Conservation (phyloP, 768 basidiomycete genomes). For the Calocera cornea region DNA sequence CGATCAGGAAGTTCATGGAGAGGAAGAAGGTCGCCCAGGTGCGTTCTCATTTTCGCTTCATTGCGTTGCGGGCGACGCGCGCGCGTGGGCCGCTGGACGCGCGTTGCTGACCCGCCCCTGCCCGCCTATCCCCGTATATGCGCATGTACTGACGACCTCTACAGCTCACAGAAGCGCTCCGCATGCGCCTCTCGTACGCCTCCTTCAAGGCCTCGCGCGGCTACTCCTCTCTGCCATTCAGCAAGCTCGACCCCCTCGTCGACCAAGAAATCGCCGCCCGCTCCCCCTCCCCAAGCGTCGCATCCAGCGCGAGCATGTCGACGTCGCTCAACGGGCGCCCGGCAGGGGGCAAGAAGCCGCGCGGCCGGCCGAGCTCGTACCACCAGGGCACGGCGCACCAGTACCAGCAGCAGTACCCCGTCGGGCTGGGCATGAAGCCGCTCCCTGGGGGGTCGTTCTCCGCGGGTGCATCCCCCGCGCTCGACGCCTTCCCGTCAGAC, state of each 20-base stretch:
- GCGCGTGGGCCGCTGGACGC: too few relatives aligned
- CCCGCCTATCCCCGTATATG: too few relatives aligned
- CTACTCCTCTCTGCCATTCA: not conserved
- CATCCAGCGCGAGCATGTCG: not conserved
- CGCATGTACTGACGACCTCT: not conserved
- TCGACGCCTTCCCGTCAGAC: not conserved
- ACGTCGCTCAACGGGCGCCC: not conserved
- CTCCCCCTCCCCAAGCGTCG: not conserved
- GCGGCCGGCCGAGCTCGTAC: not conserved
- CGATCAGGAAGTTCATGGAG: slow-evolving; percentile 3
- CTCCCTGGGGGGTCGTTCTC: not conserved
- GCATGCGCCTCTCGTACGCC: slow-evolving; percentile 4
- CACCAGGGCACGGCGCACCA: not conserved
- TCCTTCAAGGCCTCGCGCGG: not conserved
- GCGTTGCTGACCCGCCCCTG: not conserved
- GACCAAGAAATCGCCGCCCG: slow-evolving; percentile 2
- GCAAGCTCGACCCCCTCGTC: not conserved
- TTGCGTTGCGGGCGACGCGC: too few relatives aligned
- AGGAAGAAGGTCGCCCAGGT: slow-evolving; percentile 2
- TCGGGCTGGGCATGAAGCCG: not conserved
- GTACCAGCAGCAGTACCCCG: not conserved
- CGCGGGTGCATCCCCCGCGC: not conserved
- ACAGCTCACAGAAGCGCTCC: not conserved
- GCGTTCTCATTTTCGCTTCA: not conserved
- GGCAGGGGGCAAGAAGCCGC: not conserved